Percentiles rank a stretch among this genome's conserved stretches.
Conservation (phyloP, 441 rosid genomes). For the Euphorbia corollata region DNA sequence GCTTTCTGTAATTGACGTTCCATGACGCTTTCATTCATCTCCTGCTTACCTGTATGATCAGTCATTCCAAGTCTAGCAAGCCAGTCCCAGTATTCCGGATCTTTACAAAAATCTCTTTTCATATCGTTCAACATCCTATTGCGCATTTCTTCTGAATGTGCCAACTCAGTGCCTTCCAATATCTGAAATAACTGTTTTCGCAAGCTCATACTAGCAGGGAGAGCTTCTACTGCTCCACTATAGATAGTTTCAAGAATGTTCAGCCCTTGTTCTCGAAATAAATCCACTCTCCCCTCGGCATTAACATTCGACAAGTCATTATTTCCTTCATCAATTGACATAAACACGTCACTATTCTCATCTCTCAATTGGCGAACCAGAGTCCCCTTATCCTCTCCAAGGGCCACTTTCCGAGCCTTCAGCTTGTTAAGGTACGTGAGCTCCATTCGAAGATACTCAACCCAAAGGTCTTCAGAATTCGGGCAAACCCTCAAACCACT, state of each 20-base stretch:
- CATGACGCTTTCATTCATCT: slow-evolving; percentile 21
- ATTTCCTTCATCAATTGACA: slow-evolving; percentile 47
- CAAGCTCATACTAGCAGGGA: slow-evolving; percentile 64
- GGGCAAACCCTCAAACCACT: slow-evolving; percentile 78
- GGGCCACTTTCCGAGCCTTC: slow-evolving; percentile 71
- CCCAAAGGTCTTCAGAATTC: slow-evolving; percentile 75
- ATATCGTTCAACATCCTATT: slow-evolving; percentile 57
- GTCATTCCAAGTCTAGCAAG: slow-evolving; percentile 62
- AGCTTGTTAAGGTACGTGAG: slow-evolving; percentile 79
- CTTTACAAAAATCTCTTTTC: slow-evolving; percentile 60
- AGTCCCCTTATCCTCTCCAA: slow-evolving; percentile 65
- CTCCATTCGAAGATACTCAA: slow-evolving; percentile 89
- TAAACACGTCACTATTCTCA: slow-evolving; percentile 53
- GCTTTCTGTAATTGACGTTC: slow-evolving; percentile 45
- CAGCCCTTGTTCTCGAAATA: slow-evolving; percentile 63
- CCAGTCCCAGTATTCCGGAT: slow-evolving; percentile 82
- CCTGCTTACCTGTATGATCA: slow-evolving; percentile 22
- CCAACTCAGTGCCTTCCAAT: slow-evolving; percentile 58
- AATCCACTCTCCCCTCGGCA: slow-evolving; percentile 37
- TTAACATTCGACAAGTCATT: slow-evolving; percentile 30
- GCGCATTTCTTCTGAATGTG: slow-evolving; percentile 52
- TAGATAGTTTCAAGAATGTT: slow-evolving; percentile 56
- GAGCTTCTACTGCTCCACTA: slow-evolving; percentile 57
- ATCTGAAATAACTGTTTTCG: slow-evolving; percentile 69
- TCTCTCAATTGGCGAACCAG: slow-evolving; percentile 56